Percentiles rank a stretch among this genome's conserved stretches.
These are phyloP conservation scores for Cenchrus purpureus DNA, from an alignment of 176 grass and related monocot species.

Conservation along the genomic window DNA sequence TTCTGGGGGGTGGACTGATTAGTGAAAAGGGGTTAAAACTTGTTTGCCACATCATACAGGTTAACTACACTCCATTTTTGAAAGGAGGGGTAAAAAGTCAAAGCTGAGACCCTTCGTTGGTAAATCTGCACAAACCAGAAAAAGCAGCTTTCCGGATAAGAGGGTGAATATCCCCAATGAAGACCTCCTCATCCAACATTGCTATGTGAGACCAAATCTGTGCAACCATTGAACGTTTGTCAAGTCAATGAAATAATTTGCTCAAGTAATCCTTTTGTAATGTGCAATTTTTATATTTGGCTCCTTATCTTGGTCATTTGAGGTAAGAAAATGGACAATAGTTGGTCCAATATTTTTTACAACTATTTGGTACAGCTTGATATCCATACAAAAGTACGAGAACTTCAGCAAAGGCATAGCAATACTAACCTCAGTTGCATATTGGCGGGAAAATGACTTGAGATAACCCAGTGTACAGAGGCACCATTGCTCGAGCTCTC, in stretches of 20 bases:
- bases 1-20: not conserved
- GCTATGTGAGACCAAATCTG: conserved; percentile 94
- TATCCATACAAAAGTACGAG: conserved; percentile 18
- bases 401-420: not conserved
- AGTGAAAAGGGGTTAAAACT: conserved; percentile 27
- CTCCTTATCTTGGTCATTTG: not conserved
- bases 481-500: conserved; percentile 95
- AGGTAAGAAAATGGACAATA: conserved; percentile 6
- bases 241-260: not conserved
- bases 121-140: conserved; percentile 74
- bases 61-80: conserved; percentile 14
- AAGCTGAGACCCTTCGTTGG: conserved; percentile 50
- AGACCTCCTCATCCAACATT: conserved; percentile 73
- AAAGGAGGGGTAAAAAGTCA: conserved; percentile 13
- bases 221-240: conserved; percentile 18
- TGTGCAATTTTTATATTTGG: not conserved
- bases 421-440: conserved; percentile 82
- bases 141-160: conserved; percentile 80
- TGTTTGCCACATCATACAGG: conserved; percentile 15
- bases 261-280: not conserved
- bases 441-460: conserved; percentile 96
- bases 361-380: conserved; percentile 16
- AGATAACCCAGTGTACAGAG: conserved; percentile 88
- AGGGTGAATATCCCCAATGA: conserved; percentile 60
- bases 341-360: not conserved